Percentiles rank a stretch among this genome's conserved stretches.
Evolutionary conservation across 306 rosid genomes (phyloP).

Genomic region (Dryas octopetala): DNA sequence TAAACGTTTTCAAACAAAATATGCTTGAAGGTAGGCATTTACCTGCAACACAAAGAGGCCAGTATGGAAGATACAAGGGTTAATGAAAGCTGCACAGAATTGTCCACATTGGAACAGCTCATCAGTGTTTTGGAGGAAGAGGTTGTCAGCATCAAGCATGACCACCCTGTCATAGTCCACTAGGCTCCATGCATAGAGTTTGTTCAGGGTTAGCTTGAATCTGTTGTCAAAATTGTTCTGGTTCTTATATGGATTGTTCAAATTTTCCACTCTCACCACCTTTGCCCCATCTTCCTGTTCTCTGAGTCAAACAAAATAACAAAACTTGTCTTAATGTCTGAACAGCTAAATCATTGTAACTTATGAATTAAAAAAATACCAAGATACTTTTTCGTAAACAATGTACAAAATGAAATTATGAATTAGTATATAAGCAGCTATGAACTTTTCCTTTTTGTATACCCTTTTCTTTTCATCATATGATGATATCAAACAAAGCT

Average conservation of each 20-base stretch:
- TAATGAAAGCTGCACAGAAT: slow-evolving; percentile 85
- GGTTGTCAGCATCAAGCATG: slow-evolving; percentile 92
- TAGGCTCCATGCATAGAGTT: slow-evolving; percentile 85
- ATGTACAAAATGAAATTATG: background rate
- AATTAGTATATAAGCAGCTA: no score
- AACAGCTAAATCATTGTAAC: background rate
- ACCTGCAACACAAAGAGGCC: slow-evolving; percentile 93
- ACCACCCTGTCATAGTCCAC: slow-evolving; percentile 81
- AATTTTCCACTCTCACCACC: slow-evolving; percentile 75
- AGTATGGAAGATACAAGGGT: slow-evolving; percentile 85
- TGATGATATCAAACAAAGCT: background rate
- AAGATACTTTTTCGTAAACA: background rate
- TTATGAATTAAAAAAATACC: background rate
- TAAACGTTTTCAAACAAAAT: background rate
- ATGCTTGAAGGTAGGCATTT: background rate
- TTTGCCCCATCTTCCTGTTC: slow-evolving; percentile 86
- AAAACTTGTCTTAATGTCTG: background rate
- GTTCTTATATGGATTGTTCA: slow-evolving; percentile 71
- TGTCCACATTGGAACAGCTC: slow-evolving; percentile 89
- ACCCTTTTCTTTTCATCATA: background rate
- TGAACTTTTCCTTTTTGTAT: no score
- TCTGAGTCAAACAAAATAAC: slow-evolving; percentile 34
- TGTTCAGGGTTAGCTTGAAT: slow-evolving; percentile 73
- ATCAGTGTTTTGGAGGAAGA: slow-evolving; percentile 69
- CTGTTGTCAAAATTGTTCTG: slow-evolving; percentile 70